A percentile compares a stretch with the other conserved stretches of the same genome.
Evolutionary conservation across 345 rosid genomes (phyloP).

Genomic region (Cardamine occulta): DNA sequence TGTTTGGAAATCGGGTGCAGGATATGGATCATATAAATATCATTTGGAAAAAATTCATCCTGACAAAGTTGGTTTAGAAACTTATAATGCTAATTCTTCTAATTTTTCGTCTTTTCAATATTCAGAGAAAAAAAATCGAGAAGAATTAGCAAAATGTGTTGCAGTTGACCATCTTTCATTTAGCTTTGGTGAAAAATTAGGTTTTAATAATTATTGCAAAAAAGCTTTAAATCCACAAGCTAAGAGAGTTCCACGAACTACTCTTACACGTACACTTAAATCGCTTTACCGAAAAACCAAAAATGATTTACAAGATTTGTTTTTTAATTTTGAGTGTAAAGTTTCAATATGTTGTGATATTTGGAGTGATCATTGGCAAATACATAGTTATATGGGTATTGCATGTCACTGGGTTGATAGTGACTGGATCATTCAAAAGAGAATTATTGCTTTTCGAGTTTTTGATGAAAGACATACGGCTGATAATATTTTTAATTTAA

Average conservation of each 20-base stretch:
- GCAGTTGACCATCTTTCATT: slow-evolving; percentile 1
- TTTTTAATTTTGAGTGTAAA: not conserved
- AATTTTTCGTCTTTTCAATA: not conserved
- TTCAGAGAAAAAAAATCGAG: not conserved
- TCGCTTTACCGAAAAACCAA: not conserved
- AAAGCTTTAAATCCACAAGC: not conserved
- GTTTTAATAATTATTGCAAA: not conserved
- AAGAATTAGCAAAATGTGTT: slow-evolving; percentile 14
- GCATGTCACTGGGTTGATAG: slow-evolving; percentile 12
- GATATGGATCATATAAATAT: slow-evolving; percentile 1
- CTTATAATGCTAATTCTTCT: not conserved
- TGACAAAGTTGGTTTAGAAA: not conserved
- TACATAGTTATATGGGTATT: slow-evolving; percentile 10
- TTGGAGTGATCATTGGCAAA: slow-evolving; percentile 17
- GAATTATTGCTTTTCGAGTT: slow-evolving; percentile 13
- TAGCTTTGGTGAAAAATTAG: not conserved
- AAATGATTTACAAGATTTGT: not conserved
- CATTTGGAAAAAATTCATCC: not conserved
- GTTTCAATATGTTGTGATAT: slow-evolving; percentile 10
- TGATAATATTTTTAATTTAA: not conserved
- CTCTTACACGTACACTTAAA: not conserved
- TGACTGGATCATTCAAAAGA: not conserved
- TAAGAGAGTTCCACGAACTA: not conserved
- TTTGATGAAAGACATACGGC: slow-evolving; percentile 15
- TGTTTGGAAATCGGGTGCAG: not conserved